Evolutionary conservation across 2,329 filamentous ascomycete genomes (phyloP).

Genomic region (Colletotrichum godetiae): DNA sequence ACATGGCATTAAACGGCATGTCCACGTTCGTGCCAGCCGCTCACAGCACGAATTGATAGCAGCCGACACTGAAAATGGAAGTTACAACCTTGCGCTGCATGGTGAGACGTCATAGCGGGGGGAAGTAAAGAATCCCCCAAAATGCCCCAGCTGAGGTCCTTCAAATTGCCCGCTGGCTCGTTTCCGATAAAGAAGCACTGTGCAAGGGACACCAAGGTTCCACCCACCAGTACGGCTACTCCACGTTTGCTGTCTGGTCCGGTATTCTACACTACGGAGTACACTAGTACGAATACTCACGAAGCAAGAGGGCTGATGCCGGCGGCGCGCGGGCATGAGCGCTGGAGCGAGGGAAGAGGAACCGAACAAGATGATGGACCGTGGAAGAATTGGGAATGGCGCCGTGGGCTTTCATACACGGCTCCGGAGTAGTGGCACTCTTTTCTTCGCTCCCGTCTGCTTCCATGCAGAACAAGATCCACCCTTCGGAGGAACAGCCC

Average conservation of each 20-base stretch:
- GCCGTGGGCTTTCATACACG: not conserved
- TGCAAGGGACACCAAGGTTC: conserved; percentile 17
- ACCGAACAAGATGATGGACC: not conserved
- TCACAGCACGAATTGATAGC: not conserved
- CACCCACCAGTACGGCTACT: not conserved
- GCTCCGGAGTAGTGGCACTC: not conserved
- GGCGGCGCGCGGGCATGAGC: not conserved
- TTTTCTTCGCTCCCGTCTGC: not conserved
- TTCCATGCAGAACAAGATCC: conserved; percentile 1
- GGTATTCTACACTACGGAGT: not conserved
- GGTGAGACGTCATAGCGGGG: conserved; percentile 28
- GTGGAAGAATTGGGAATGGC: not conserved
- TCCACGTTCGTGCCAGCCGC: not conserved
- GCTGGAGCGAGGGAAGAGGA: not conserved
- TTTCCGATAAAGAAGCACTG: conserved; percentile 28
- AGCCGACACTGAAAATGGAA: not conserved
- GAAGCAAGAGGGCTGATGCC: not conserved
- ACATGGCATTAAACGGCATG: not conserved
- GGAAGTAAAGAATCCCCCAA: not conserved
- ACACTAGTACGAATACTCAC: not conserved
- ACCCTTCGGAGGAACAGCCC: conserved; percentile 13
- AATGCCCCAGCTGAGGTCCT: not conserved
- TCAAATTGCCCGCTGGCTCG: conserved; percentile 1
- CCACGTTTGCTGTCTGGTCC: not conserved
- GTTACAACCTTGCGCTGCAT: not conserved